Evolutionary conservation across 306 rosid species (phyloP).

Genomic region (Vigna angularis): DNA sequence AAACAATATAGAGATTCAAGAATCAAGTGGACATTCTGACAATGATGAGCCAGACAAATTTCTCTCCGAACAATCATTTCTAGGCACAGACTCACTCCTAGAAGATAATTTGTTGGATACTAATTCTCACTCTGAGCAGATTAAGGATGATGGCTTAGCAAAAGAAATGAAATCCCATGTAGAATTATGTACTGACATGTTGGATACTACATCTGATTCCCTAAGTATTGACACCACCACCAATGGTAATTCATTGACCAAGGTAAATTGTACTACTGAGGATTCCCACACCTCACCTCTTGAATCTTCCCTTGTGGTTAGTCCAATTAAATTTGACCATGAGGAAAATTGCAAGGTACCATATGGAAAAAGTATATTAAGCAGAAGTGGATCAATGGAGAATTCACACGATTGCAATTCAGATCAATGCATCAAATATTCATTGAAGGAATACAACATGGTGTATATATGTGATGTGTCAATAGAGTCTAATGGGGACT

Average conservation of each 20-base stretch:
- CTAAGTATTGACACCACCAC: conserved; percentile 16
- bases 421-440: conserved; percentile 44
- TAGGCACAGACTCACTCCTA: conserved; percentile 38
- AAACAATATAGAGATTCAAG: conserved; percentile 50
- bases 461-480: conserved; percentile 29
- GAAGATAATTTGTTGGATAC: conserved; percentile 34
- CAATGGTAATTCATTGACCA: conserved; percentile 37
- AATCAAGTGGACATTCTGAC: conserved; percentile 31
- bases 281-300: conserved; percentile 38
- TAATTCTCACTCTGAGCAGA: conserved; percentile 34
- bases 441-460: conserved; percentile 34
- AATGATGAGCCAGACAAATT: conserved; percentile 42
- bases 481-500: conserved; percentile 38
- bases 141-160: conserved; percentile 39
- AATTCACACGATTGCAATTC: conserved; percentile 24
- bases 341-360: conserved; percentile 48
- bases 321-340: conserved; percentile 33
- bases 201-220: conserved; percentile 22
- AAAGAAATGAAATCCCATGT: conserved; percentile 46
- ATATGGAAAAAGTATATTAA: conserved; percentile 42
- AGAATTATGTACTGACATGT: conserved; percentile 7
- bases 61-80: conserved; percentile 43
- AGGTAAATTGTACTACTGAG: conserved; percentile 33
- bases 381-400: conserved; percentile 43
- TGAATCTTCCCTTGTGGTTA: conserved; percentile 43